Base-by-base conservation (phyloP, 805 yeast genomes). In the Kodamaea laetipori region DNA sequence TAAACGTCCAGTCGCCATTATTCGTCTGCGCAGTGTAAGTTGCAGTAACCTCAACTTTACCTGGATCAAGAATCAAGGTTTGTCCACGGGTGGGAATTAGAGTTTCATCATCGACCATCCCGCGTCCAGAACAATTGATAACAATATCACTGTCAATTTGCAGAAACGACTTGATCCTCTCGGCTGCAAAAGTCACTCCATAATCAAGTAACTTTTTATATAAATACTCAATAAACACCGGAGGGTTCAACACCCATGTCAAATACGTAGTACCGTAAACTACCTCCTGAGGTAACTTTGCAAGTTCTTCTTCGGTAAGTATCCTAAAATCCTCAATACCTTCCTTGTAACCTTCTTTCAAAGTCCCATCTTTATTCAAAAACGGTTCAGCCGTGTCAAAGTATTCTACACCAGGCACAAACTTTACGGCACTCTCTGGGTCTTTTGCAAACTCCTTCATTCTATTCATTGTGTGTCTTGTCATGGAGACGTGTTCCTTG, bases 71-170 rank as follows among this genome's bases (percentile, higher is more conserved):
- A 25, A 83, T 58, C 40, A 85, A 61, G 0, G 90, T 85, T 57
- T 85, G 92, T 2, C 92, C 92, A 45, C 90, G 66, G n/a, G 84
- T 81, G 0, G 73, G 69, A 55, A 59, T 80, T 25, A 73, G 60
- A 47, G 74, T 80, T 6, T 16, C 28, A 12, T 35, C 38, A 12
- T n/a, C 12, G 7, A 35, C 10, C 7, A 85, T 58, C 0, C 92
- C 92, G 36, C 56, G 60, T 1, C 90, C 92, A 1, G 85, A 61
- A 36, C 84, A 80, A 57, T 85, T 84, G 45, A 83, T 61, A 10
- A 85, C 59, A 3, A 64, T 54, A 10, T n/a, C 18, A 1, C 56
- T 52, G 1, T 58, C 49, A 1, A 78, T 74, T 43, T 80, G 73
- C 28, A 65, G 63, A 49, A 83, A 56, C 1, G 69, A 71, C 3